Conservation (phyloP, 2,329 filamentous ascomycete genomes). For the Coniochaeta hoffmannii region DNA sequence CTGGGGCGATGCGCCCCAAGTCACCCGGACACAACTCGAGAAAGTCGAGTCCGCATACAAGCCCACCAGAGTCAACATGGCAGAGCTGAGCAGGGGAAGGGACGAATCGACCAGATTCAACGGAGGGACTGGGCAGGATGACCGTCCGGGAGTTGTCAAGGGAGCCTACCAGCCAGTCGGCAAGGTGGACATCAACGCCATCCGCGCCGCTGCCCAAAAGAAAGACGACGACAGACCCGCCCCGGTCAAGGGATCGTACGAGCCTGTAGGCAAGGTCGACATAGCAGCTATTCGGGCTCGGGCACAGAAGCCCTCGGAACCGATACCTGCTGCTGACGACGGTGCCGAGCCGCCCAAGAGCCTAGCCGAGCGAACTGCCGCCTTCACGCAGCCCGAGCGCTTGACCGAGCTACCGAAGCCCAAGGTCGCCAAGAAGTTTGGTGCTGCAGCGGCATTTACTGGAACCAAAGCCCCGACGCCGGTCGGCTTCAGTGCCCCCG, state of each 20-base stretch:
- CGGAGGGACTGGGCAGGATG: slow-evolving; percentile 34
- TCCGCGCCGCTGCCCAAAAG: slow-evolving; percentile 67
- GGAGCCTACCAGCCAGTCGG: slow-evolving; percentile 91
- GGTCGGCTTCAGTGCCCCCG: slow-evolving; percentile 56
- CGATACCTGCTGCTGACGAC: slow-evolving; percentile 12
- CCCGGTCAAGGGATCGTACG: slow-evolving; percentile 85
- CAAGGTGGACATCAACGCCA: slow-evolving; percentile 93
- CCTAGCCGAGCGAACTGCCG: slow-evolving; percentile 68
- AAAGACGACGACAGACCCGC: slow-evolving; percentile 72
- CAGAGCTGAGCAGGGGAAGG: slow-evolving; percentile 70
- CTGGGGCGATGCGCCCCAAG: slow-evolving; percentile 94
- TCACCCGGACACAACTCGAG: slow-evolving; percentile 79
- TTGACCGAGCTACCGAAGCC: slow-evolving; percentile 87
- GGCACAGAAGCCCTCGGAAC: slow-evolving; percentile 56
- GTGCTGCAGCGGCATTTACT: slow-evolving; percentile 61
- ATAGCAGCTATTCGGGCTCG: slow-evolving; percentile 87
- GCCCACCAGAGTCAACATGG: slow-evolving; percentile 91
- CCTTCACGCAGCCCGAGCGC: slow-evolving; percentile 70
- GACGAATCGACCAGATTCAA: slow-evolving; percentile 58
- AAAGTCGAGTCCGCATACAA: slow-evolving; percentile 91
- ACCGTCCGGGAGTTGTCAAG: slow-evolving; percentile 60
- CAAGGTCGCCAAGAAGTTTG: slow-evolving; percentile 88
- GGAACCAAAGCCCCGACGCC: slow-evolving; percentile 88
- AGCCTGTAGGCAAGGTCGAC: slow-evolving; percentile 93
- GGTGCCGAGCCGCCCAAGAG: slow-evolving; percentile 42